These are phyloP conservation scores for Leccinum fibrillosum DNA, from an alignment of 768 basidiomycete species.

Conservation along the genomic window DNA sequence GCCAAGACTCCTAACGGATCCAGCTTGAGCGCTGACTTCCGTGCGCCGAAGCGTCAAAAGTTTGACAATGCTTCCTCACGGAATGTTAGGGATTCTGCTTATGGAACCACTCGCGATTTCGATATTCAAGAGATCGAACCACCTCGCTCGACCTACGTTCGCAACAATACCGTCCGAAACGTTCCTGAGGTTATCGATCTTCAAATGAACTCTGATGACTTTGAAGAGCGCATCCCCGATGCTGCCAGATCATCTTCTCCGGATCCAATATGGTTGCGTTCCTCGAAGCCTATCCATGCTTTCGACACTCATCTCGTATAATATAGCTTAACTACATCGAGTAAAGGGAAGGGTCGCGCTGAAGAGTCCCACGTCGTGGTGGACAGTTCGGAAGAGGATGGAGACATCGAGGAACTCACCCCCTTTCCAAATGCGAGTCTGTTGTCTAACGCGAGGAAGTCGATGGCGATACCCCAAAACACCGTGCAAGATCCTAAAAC, in stretches of 20 bases:
- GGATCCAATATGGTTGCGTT: slow-evolving; percentile 15
- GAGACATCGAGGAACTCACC: slow-evolving; percentile 19
- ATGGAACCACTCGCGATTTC: slow-evolving; percentile 5
- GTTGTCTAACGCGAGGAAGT: background rate
- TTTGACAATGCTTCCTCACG: slow-evolving; percentile 4
- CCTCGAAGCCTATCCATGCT: slow-evolving; percentile 4
- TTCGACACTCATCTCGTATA: slow-evolving; percentile 24
- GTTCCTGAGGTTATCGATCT: slow-evolving; percentile 21
- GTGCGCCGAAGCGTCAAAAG: slow-evolving; percentile 24
- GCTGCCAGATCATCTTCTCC: slow-evolving; percentile 16
- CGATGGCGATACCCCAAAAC: slow-evolving; percentile 14
- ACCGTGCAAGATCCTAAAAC: slow-evolving; percentile 9
- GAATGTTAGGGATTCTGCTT: background rate
- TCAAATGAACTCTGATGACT: slow-evolving; percentile 18
- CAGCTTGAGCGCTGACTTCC: background rate
- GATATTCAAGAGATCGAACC: slow-evolving; percentile 22
- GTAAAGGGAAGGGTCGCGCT: slow-evolving; percentile 27
- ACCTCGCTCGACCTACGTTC: background rate
- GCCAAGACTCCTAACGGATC: background rate
- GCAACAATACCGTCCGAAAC: background rate
- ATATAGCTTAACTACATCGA: background rate
- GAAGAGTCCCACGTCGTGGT: slow-evolving; percentile 12
- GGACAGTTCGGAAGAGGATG: slow-evolving; percentile 22
- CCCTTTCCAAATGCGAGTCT: background rate
- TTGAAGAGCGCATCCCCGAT: slow-evolving; percentile 19